Base-by-base conservation (phyloP, 2,329 filamentous ascomycete species). In the Stachybotrys chlorohalonatus region DNA sequence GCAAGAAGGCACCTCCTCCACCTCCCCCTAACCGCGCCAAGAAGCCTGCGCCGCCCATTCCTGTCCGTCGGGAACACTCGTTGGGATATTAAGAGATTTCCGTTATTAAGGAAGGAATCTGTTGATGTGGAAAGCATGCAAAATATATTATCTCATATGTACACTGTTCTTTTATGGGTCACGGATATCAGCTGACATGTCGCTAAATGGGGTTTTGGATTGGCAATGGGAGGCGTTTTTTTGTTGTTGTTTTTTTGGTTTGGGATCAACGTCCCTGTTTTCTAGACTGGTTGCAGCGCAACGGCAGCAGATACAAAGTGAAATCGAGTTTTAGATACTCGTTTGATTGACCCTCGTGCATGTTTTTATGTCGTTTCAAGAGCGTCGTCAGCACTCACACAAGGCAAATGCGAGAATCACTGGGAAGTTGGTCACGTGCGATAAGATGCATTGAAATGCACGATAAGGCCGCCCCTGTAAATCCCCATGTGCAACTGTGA, bases 1-100 rank as follows among this genome's bases (percentile, higher is more conserved):
- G 72, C 54, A 82, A 81, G 73, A 83, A 83, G 70, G 77, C 77
- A 3, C 68, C 79, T 11, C 80, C 79, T 49, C 79, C 80, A 2
- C 70, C 79, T 8, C 79, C 79, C 39, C 66, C 69, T 36, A 75
- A 80, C 58, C 76, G 78, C 11, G 71, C 68, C 53, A 72, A 70
- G 62, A 71, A 71, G 63, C 69, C 69, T 5, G 66, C 72, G 24
- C 69, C 69, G 13, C 67, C 69, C 47, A 68, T 70, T 39, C 69
- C 69, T 11, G 55, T 65, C 2, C 61, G 68, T 30, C 45, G 36
- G 9, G 36, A 42, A 13, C 36, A 42, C 36, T 9, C 36, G 36
- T 31, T 65, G 57, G 63, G 63, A 36, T 64, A 65, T 52, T 59
- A 54, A 58, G 48, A 53, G 24, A 48, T 54, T 6, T 46, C 45